These are phyloP conservation scores for Schwanniomyces sp. DNA, from an alignment of 805 yeast species.

Conservation along the genomic window DNA sequence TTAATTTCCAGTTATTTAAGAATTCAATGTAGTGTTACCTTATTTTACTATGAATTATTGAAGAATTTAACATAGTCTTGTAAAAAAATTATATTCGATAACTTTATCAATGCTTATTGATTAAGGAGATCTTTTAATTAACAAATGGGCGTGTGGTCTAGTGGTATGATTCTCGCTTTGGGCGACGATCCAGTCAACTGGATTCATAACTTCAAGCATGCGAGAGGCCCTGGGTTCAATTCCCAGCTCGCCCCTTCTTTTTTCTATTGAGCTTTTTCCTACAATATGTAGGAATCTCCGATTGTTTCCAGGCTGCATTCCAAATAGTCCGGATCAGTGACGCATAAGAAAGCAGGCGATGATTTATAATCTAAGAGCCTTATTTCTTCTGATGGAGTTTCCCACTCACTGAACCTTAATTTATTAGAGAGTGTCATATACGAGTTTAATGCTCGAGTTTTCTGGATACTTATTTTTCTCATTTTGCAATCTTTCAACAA, in stretches of 20 bases:
- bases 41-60: no score
- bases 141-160: slow-evolving; percentile 32
- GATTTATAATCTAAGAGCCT: slow-evolving; percentile 2
- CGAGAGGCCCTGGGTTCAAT: slow-evolving; percentile 66
- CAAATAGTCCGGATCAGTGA: slow-evolving; percentile 13
- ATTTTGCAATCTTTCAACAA: slow-evolving; percentile 9
- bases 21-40: no score
- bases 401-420: slow-evolving; percentile 9
- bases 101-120: no score
- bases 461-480: slow-evolving; percentile 10
- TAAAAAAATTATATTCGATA: no score
- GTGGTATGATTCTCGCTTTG: slow-evolving; percentile 39
- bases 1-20: no score
- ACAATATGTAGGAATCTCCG: background rate
- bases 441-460: slow-evolving; percentile 4
- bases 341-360: slow-evolving; percentile 17
- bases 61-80: no score
- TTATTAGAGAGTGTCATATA: slow-evolving; percentile 1
- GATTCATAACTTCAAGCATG: slow-evolving; percentile 25
- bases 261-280: background rate
- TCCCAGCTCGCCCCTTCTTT: slow-evolving; percentile 47
- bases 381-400: background rate
- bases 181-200: slow-evolving; percentile 16
- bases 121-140: background rate
- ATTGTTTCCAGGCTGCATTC: slow-evolving; percentile 2